These are phyloP conservation scores for Magnaporthales sp. DNA, from an alignment of 2,329 filamentous ascomycete genomes.

Conservation along the genomic window DNA sequence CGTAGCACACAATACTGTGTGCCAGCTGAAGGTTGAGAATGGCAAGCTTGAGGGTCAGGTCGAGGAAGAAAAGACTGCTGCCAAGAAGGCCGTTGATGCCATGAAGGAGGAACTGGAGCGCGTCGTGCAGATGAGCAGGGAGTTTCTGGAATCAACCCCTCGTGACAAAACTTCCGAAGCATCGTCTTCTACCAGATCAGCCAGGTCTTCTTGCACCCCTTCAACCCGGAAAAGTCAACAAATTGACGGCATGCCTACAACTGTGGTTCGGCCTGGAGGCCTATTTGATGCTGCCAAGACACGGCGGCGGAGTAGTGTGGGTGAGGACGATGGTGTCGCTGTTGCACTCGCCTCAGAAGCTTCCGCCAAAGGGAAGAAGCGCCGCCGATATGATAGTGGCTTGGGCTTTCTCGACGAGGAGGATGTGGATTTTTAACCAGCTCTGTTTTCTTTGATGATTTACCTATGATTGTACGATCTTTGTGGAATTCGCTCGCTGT, in stretches of 20 bases:
- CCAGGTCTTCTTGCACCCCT: background rate
- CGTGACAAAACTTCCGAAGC: background rate
- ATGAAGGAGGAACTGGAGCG: constrained; percentile 44
- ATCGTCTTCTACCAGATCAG: constrained; percentile 1
- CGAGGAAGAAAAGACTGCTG: constrained; percentile 28
- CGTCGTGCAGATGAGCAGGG: constrained; percentile 36
- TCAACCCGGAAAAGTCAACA: background rate
- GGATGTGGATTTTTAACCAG: constrained; percentile 22
- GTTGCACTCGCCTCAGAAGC: background rate
- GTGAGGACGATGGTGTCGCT: constrained; percentile 9
- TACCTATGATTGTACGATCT: background rate
- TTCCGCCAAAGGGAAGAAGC: constrained; percentile 19
- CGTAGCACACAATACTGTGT: constrained; percentile 36
- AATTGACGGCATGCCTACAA: constrained; percentile 8
- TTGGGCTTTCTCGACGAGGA: constrained; percentile 48
- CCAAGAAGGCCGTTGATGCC: constrained; percentile 34
- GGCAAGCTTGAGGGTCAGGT: constrained; percentile 24
- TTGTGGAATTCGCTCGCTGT: background rate
- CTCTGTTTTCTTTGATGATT: background rate
- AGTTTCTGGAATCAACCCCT: constrained; percentile 24
- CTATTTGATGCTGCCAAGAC: constrained; percentile 7
- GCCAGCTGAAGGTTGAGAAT: constrained; percentile 37
- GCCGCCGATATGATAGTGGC: constrained; percentile 44
- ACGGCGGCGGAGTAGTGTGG: constrained; percentile 5
- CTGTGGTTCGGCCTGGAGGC: constrained; percentile 12